Evolutionary conservation across 371 early-diverging fungal species (phyloP).

Genomic region (Haplosporangium sp.): DNA sequence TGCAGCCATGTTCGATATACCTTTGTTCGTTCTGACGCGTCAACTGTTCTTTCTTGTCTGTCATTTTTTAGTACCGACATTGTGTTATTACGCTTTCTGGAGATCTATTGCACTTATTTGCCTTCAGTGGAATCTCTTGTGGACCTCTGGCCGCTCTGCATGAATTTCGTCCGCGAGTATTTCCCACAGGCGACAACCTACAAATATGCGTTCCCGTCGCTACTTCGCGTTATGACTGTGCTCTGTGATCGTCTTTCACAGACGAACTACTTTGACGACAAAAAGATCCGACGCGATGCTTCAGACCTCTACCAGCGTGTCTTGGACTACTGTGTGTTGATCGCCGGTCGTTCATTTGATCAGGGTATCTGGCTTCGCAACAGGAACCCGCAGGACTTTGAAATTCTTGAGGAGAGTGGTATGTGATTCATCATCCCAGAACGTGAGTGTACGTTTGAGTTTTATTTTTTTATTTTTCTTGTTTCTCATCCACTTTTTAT

Average conservation of each 20-base stretch:
- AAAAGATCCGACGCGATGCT: constrained; percentile 71
- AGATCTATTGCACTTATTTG: constrained; percentile 65
- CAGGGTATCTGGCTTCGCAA: constrained; percentile 79
- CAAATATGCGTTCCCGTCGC: constrained; percentile 71
- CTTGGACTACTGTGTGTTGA: constrained; percentile 80
- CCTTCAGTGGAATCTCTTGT: constrained; percentile 61
- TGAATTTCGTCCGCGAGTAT: constrained; percentile 75
- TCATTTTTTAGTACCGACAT: constrained; percentile 64
- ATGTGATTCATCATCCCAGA: not conserved
- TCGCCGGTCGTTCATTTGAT: constrained; percentile 82
- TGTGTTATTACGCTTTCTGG: constrained; percentile 68
- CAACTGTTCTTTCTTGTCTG: not conserved
- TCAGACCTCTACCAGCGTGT: constrained; percentile 75
- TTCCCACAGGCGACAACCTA: constrained; percentile 69
- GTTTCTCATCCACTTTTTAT: no score
- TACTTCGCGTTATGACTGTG: constrained; percentile 70
- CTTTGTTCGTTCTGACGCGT: no score
- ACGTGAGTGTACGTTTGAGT: no score
- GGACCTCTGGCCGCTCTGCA: constrained; percentile 74
- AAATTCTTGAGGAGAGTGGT: constrained; percentile 44
- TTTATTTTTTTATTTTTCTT: no score
- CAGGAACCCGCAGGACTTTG: constrained; percentile 48
- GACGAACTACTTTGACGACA: constrained; percentile 69
- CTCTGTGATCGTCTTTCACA: constrained; percentile 64
- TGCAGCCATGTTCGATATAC: not conserved